Conservation (phyloP, 805 yeast genomes). For the Hyphopichia homilentoma region DNA sequence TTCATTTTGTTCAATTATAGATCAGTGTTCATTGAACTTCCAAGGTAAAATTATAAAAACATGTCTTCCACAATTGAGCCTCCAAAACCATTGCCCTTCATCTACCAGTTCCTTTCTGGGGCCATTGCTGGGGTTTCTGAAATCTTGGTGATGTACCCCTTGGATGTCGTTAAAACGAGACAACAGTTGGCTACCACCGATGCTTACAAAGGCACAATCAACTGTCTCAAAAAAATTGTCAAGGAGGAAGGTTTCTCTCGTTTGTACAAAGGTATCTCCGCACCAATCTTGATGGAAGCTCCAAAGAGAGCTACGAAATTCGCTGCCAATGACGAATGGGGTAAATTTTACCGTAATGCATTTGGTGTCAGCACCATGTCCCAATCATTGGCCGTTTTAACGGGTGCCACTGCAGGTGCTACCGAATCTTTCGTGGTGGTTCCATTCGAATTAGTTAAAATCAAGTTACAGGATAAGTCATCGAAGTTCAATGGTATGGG, state of each 20-base stretch:
- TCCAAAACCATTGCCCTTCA: constrained; percentile 61
- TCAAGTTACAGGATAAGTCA: constrained; percentile 85
- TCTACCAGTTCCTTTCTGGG: constrained; percentile 88
- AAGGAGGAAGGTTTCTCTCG: constrained; percentile 80
- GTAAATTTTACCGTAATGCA: constrained; percentile 67
- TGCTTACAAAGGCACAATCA: constrained; percentile 79
- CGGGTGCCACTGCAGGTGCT: constrained; percentile 99
- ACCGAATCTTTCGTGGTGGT: constrained; percentile 95
- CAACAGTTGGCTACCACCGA: constrained; percentile 70
- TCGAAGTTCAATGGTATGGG: constrained; percentile 80
- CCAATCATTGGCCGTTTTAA: constrained; percentile 80
- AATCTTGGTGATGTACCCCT: constrained; percentile 90
- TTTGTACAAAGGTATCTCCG: constrained; percentile 88
- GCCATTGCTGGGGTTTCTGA: constrained; percentile 98
- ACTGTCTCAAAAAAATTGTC: constrained; percentile 79
- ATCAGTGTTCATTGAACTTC: too few species aligned
- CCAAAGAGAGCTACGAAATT: constrained; percentile 98
- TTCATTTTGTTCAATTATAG: too few species aligned
- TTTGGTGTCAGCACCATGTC: constrained; percentile 70
- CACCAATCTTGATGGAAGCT: constrained; percentile 98
- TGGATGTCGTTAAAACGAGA: constrained; percentile 95
- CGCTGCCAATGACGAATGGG: constrained; percentile 97
- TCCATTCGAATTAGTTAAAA: constrained; percentile 94
- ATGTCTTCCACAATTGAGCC: background rate
- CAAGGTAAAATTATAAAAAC: too few species aligned